A percentile compares a stretch with the other conserved stretches of the same genome.
These are phyloP conservation scores for Erysimum cheiri DNA, from an alignment of 441 rosid genomes.

Conservation along the genomic window DNA sequence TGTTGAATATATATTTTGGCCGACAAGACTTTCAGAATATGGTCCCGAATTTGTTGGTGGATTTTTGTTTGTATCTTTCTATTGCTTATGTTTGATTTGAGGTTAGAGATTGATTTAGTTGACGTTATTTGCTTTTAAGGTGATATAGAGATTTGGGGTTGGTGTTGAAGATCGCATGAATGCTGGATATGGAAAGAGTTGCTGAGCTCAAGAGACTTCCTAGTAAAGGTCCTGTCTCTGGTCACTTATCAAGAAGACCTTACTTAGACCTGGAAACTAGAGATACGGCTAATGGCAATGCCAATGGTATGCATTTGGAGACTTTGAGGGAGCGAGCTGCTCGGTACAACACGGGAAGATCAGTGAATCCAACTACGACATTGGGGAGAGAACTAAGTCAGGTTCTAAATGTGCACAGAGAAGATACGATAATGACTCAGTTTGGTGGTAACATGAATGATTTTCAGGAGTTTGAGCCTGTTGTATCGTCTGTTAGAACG, in stretches of 20 bases:
- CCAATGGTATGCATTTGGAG: conserved; percentile 48
- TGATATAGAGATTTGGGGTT: conserved; percentile 27
- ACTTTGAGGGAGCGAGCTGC: conserved; percentile 62
- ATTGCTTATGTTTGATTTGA: conserved; percentile 10
- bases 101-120: conserved; percentile 20
- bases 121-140: conserved; percentile 10
- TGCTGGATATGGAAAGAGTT: conserved; percentile 66
- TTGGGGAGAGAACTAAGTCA: conserved; percentile 59
- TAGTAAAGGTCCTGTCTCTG: conserved; percentile 54
- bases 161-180: conserved; percentile 43
- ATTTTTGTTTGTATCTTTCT: conserved; percentile 25
- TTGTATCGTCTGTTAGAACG: conserved; percentile 52
- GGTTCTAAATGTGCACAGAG: conserved; percentile 53
- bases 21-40: conserved; percentile 22
- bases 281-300: conserved; percentile 37
- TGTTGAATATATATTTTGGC: too few relatives aligned
- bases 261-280: conserved; percentile 47
- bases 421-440: conserved; percentile 56
- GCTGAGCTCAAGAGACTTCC: conserved; percentile 59
- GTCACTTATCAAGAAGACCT: conserved; percentile 53
- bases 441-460: conserved; percentile 44
- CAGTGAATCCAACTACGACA: conserved; percentile 36
- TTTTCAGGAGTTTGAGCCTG: conserved; percentile 51
- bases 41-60: conserved; percentile 22
- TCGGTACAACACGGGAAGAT: conserved; percentile 47